phyloP scores from a whole-genome alignment of 2,329 filamentous ascomycete genomes.

The Aspergillus thermomutatus region DNA sequence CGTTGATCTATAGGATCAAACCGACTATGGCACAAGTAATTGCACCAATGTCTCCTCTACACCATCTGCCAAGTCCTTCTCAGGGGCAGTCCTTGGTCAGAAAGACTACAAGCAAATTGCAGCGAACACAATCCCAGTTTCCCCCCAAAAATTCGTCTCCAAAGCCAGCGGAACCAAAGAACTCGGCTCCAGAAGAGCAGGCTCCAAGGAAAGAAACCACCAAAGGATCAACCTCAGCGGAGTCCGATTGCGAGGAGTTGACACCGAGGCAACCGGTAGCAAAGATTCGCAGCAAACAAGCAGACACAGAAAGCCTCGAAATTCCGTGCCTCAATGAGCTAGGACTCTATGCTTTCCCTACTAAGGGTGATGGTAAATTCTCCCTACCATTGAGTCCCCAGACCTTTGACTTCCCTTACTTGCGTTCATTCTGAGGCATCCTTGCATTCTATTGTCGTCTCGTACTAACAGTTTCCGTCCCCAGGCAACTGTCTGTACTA shows the following conservation, averaged over 20 bases:
- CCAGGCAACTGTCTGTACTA: slow-evolving; percentile 68
- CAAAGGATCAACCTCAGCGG: neutral
- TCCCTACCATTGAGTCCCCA: slow-evolving; percentile 18
- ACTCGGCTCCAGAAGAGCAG: neutral
- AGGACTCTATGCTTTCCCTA: slow-evolving; percentile 58
- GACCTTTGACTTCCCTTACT: slow-evolving; percentile 4
- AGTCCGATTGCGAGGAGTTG: slow-evolving; percentile 2
- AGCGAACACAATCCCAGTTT: neutral
- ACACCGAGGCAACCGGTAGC: slow-evolving; percentile 6
- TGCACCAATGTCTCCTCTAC: neutral
- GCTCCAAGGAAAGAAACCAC: neutral
- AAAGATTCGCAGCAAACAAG: slow-evolving; percentile 14
- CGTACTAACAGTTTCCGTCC: slow-evolving; percentile 21
- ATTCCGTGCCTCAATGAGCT: slow-evolving; percentile 50
- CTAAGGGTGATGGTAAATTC: slow-evolving; percentile 59
- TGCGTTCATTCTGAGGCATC: neutral
- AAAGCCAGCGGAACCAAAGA: neutral
- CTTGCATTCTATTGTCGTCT: neutral
- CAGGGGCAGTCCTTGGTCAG: neutral
- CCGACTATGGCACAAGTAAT: neutral
- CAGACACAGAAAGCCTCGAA: slow-evolving; percentile 27
- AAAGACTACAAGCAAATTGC: neutral
- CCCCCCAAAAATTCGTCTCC: neutral
- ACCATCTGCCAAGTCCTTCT: neutral
- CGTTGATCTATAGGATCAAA: neutral